These are phyloP conservation scores for Debaryomyces sp. DNA, from an alignment of 1,139 yeast genomes.

Conservation along the genomic window DNA sequence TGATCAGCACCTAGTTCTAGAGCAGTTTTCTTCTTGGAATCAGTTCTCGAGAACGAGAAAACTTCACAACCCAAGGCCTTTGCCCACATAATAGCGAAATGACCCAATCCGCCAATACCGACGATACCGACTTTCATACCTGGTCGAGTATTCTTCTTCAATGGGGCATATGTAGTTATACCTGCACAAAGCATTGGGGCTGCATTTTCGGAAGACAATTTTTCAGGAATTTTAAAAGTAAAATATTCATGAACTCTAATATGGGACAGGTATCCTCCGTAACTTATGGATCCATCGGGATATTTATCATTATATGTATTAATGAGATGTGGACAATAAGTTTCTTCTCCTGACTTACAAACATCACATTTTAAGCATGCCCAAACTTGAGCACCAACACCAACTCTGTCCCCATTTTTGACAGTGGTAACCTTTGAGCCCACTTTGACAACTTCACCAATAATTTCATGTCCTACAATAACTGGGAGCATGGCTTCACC, in stretches of 20 bases:
- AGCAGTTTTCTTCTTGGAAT: conserved; percentile 53
- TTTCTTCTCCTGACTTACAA: conserved; percentile 46
- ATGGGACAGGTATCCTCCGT: conserved; percentile 59
- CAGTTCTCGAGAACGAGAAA: conserved; percentile 53
- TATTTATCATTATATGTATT: conserved; percentile 45
- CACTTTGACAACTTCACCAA: conserved; percentile 45
- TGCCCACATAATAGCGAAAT: conserved; percentile 59
- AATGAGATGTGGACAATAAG: conserved; percentile 46
- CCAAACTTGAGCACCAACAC: conserved; percentile 53
- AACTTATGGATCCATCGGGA: conserved; percentile 47
- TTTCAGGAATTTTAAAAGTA: conserved; percentile 52
- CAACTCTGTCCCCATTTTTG: conserved; percentile 50
- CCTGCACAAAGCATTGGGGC: conserved; percentile 61
- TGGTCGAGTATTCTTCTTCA: conserved; percentile 43
- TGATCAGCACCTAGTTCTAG: conserved; percentile 54
- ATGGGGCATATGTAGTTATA: conserved; percentile 54
- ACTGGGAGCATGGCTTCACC: conserved; percentile 26
- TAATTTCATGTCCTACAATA: conserved; percentile 54
- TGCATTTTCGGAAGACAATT: conserved; percentile 39
- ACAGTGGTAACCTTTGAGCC: conserved; percentile 37
- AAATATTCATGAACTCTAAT: conserved; percentile 50
- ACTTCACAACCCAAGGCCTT: conserved; percentile 62
- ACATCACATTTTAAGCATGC: conserved; percentile 49
- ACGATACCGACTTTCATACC: conserved; percentile 53
- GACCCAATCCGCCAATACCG: conserved; percentile 66